Conservation (phyloP, 495 filamentous ascomycete species). For the Thozetella sp. region DNA sequence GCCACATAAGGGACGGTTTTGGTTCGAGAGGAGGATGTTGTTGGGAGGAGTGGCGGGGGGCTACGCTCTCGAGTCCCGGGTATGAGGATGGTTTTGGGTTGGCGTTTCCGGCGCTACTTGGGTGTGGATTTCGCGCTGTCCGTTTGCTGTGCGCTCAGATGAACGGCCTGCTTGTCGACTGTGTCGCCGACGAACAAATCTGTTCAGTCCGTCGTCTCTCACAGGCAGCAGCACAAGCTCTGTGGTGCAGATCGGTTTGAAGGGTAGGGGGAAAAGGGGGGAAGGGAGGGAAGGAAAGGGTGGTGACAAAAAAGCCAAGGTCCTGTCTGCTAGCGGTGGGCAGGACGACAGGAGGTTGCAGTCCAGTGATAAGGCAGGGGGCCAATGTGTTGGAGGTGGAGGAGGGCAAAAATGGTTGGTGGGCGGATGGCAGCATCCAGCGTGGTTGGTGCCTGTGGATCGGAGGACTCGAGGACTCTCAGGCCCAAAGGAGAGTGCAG, state of each 20-base stretch:
- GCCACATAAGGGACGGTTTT: slow-evolving; percentile 17
- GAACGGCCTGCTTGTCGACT: no score
- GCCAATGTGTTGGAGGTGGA: not conserved
- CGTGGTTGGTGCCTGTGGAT: slow-evolving; percentile 1
- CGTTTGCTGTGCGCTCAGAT: not conserved
- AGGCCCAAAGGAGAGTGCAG: not conserved
- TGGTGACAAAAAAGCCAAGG: not conserved
- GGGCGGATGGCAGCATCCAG: not conserved
- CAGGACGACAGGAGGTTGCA: slow-evolving; percentile 1
- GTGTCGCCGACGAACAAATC: no score
- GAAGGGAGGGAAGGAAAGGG: not conserved
- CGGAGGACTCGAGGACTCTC: not conserved
- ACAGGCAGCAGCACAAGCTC: no score
- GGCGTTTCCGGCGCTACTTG: not conserved
- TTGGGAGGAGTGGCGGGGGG: no score
- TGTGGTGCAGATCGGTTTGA: not conserved
- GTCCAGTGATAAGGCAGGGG: slow-evolving; percentile 2
- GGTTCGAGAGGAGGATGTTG: not conserved
- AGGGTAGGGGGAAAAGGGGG: not conserved
- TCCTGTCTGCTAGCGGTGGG: not conserved
- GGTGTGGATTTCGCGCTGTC: not conserved
- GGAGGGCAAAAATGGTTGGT: not conserved
- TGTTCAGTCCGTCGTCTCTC: no score
- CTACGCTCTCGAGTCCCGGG: not conserved
- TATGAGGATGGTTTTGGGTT: slow-evolving; percentile 1